Evolutionary conservation across 2,329 filamentous ascomycete species (phyloP).

Genomic region (Pestalotiopsis sp.): DNA sequence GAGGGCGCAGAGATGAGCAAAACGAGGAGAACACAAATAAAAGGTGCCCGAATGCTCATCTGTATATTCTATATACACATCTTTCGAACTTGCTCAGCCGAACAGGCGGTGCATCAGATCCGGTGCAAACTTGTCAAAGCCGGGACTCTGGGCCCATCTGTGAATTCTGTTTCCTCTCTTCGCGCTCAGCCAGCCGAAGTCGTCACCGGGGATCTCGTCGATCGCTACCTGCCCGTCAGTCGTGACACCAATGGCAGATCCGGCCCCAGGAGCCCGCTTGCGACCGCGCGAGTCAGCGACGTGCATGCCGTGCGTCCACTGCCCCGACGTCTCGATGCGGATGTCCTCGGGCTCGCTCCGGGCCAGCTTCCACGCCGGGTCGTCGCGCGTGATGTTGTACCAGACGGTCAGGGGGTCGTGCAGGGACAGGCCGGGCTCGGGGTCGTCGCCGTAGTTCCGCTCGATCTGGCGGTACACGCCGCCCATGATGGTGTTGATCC

Average conservation of each 20-base stretch:
- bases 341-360: slow-evolving; percentile 74
- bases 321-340: slow-evolving; percentile 83
- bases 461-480: slow-evolving; percentile 72
- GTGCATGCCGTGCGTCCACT: slow-evolving; percentile 95
- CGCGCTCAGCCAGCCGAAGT: slow-evolving; percentile 73
- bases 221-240: slow-evolving; percentile 40
- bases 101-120: slow-evolving; percentile 70
- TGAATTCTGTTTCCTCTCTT: slow-evolving; percentile 79
- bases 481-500: slow-evolving; percentile 73
- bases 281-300: slow-evolving; percentile 74
- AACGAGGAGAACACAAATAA: neutral
- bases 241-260: slow-evolving; percentile 33
- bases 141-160: slow-evolving; percentile 72
- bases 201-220: slow-evolving; percentile 69
- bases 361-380: slow-evolving; percentile 58
- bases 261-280: slow-evolving; percentile 50
- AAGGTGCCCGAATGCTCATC: neutral
- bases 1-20: neutral
- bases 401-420: slow-evolving; percentile 81
- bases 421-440: slow-evolving; percentile 64
- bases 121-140: slow-evolving; percentile 66
- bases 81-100: slow-evolving; percentile 35
- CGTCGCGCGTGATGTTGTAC: slow-evolving; percentile 70
- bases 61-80: neutral
- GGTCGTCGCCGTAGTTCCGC: slow-evolving; percentile 59